Base-by-base conservation (phyloP, 2,329 filamentous ascomycete genomes). In the Fusarium clavum region DNA sequence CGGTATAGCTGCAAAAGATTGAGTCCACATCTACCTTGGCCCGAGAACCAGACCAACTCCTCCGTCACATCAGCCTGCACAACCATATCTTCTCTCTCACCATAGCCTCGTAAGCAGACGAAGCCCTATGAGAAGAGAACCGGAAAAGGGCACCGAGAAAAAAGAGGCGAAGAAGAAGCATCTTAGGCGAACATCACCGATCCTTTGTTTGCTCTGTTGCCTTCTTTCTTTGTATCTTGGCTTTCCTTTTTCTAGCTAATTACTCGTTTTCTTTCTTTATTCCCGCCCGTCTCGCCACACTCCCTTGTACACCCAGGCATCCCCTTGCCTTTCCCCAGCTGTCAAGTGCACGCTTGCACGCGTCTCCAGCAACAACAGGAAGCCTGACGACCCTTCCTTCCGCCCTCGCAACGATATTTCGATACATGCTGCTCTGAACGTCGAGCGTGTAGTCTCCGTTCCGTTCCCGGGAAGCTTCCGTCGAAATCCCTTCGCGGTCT, bases 11-110 rank as follows among this genome's bases (percentile, higher is more conserved):
- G 4, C 3, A 20, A 61, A 43, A 62, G 47, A 38, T 30, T 20
- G 54, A 69, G 59, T 51, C 68, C 64, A 58, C 59, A 47, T 51
- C 64, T 65, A 71, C 64, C 52, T 56, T 59, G 51, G 49, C 45
- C 64, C 64, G 49, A 60, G 51, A 52, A 54, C 49, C 58, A 64
- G 67, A 58, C 67, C 55, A 58, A 69, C 68, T 71, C 68, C 68
- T 71, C 67, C 64, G 64, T 71, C 68, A 71, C 68, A 71, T 71
- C 68, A 70, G 68, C 67, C 68, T 70, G 64, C 67, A 70, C 49
- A 29, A 53, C 68, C 63, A 71, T 52, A 71, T 69, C 68, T 71
- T 65, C 44, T 56, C 52, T 65, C 68, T 71, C 68, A 69, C 68
- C 68, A 71, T 69, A 71, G 68, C 68, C 68, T 71, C 68, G 68